Base-by-base conservation (phyloP, 2,329 filamentous ascomycete species). In the Blastomyces gilchristii region DNA sequence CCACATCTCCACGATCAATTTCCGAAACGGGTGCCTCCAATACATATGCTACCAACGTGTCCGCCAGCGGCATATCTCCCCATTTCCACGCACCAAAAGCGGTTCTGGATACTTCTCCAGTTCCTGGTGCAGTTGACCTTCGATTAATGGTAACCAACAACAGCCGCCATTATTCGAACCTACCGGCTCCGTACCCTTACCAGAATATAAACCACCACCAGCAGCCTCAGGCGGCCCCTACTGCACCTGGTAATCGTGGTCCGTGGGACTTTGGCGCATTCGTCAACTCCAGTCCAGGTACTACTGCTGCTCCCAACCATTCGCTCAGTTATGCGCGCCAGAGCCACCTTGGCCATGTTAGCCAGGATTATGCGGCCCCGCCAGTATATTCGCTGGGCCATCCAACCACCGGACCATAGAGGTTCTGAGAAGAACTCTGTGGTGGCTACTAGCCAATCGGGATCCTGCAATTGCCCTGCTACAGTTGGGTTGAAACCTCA, bases 1-100 rank as follows among this genome's bases (percentile, higher is more conserved):
- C 78, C 56, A 72, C 74, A 16, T 82, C 80, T 56, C 80, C 80
- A 6, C 79, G 77, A 68, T 82, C 80, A 52, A 73, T 77, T 28
- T 74, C 78, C 22, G 78, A 78, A 60, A 77, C 78, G 49, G 74
- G 74, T 49, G 74, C 75, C 18, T 74, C 79, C 14, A 76, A 72
- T 63, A 72, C 72, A 49, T 82, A 82, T 68, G 74, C 75, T 58
- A 69, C 75, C 18, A 73, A 70, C 63, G 71, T 81, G 65, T 72
- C 74, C 52, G 76, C 77, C 4, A 75, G 78, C 22, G 74, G 74
- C 45, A 75, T 80, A 60, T 79, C 79, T n/a, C 75, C 80, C 22
- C 75, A 77, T 58, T 68, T 78, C 54, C 68, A 69, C 37, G 69
- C 70, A 9, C 59, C 68, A 1, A 69, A 67, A 37, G 65, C 69